phyloP scores from a whole-genome alignment of 2,329 filamentous ascomycete species.

The Trichoderma pleuroti region DNA sequence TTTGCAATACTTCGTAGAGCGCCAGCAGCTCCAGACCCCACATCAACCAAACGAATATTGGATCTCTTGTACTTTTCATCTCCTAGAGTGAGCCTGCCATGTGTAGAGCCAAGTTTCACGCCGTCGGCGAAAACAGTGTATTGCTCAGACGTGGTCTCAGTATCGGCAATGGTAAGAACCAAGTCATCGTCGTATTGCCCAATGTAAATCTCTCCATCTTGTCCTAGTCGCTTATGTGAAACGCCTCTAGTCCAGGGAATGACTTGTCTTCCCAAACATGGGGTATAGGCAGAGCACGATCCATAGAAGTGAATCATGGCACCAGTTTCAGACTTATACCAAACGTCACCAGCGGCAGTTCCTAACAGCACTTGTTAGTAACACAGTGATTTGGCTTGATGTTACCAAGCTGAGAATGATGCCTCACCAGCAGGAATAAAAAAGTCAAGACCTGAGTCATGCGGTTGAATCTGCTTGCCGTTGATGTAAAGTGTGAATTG shows the following conservation, averaged over 20 bases:
- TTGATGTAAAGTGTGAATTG: not conserved
- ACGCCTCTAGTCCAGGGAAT: not conserved
- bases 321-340: not conserved
- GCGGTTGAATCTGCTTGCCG: not conserved
- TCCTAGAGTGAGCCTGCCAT: conserved; percentile 1
- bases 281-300: not conserved
- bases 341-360: not conserved
- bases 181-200: not conserved
- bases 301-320: not conserved
- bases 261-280: not conserved
- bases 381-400: not conserved
- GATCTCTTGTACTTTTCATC: not conserved
- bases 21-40: not conserved
- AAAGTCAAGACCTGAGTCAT: not conserved
- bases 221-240: not conserved
- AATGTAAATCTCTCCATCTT: not conserved
- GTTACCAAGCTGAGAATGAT: not conserved
- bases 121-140: not conserved
- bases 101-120: not conserved
- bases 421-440: conserved; percentile 1
- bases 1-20: conserved; percentile 5
- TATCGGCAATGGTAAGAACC: not conserved
- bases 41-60: not conserved
- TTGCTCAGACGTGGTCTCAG: not conserved
- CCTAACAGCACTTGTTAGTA: not conserved